These are phyloP conservation scores for Suhomyces atakaporum DNA, from an alignment of 1,139 yeast species.

Conservation along the genomic window DNA sequence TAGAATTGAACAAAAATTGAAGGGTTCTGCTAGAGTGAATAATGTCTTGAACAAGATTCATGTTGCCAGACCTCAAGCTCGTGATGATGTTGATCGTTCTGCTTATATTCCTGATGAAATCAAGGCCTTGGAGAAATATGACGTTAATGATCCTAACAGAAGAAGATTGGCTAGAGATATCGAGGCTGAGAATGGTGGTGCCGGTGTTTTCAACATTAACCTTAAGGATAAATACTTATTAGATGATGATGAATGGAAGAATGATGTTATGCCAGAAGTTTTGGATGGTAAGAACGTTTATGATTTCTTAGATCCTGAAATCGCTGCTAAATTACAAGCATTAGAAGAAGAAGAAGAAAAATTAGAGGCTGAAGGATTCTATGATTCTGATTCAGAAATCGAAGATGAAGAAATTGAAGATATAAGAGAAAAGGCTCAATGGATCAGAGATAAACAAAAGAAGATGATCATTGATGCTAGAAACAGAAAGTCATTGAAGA, in stretches of 20 bases:
- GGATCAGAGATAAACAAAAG: constrained; percentile 96
- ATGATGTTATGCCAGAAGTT: constrained; percentile 95
- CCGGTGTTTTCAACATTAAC: constrained; percentile 95
- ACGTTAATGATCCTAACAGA: constrained; percentile 78
- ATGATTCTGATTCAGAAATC: constrained; percentile 82
- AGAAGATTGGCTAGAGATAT: constrained; percentile 81
- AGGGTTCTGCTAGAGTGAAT: constrained; percentile 87
- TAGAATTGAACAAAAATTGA: constrained; percentile 94
- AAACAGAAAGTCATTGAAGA: constrained; percentile 82
- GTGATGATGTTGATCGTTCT: constrained; percentile 82
- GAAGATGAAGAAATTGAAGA: constrained; percentile 69
- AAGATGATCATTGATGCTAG: constrained; percentile 88
- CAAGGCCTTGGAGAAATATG: constrained; percentile 62
- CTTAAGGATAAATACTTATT: constrained; percentile 86
- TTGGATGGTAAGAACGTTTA: constrained; percentile 95
- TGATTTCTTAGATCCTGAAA: constrained; percentile 96
- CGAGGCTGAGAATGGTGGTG: constrained; percentile 96
- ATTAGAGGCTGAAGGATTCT: constrained; percentile 91
- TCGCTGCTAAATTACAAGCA: constrained; percentile 88
- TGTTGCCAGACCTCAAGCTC: constrained; percentile 83
- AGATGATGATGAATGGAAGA: constrained; percentile 97
- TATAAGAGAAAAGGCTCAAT: constrained; percentile 80
- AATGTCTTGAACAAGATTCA: constrained; percentile 93
- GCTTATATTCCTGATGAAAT: constrained; percentile 82
- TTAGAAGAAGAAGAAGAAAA: constrained; percentile 96